A percentile compares a stretch with the other conserved stretches of the same genome.
Conservation (phyloP, 2,329 filamentous ascomycete species). For the Fusarium nelsonii region DNA sequence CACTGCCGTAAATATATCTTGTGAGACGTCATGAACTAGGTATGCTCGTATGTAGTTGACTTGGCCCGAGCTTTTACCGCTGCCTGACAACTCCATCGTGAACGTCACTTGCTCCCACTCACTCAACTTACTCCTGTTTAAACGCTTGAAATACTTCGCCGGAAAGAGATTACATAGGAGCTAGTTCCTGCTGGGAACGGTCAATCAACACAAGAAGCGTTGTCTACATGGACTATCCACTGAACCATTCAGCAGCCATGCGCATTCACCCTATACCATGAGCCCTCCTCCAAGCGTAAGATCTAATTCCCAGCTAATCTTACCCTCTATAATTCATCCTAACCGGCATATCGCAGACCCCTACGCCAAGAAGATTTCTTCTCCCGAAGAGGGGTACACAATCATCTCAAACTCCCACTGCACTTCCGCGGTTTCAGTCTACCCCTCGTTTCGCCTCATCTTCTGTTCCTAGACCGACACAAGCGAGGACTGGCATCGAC, state of each 20-base stretch:
- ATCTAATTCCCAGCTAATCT: neutral
- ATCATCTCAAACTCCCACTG: constrained; percentile 51
- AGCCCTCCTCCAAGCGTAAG: constrained; percentile 48
- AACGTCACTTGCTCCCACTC: constrained; percentile 23
- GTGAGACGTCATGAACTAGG: too few relatives aligned
- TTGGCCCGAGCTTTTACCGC: constrained; percentile 38
- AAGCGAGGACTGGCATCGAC: constrained; percentile 42
- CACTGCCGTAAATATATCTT: neutral
- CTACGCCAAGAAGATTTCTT: constrained; percentile 56
- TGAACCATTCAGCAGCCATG: constrained; percentile 29
- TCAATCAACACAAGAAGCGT: neutral
- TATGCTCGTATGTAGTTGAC: neutral
- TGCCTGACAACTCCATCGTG: neutral
- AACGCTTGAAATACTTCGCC: neutral
- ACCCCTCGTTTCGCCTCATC: constrained; percentile 56
- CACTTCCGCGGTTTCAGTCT: constrained; percentile 52
- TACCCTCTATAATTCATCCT: neutral
- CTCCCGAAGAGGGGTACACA: constrained; percentile 52
- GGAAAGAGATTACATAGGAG: neutral
- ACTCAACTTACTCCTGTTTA: neutral
- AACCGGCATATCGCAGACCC: constrained; percentile 50
- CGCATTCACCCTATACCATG: constrained; percentile 40
- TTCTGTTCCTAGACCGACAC: constrained; percentile 49
- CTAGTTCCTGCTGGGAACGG: neutral
- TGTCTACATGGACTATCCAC: constrained; percentile 9